Percentiles rank a stretch among this genome's conserved stretches.
Conservation (phyloP, 2,329 filamentous ascomycete species). For the Cercospora berteroae region DNA sequence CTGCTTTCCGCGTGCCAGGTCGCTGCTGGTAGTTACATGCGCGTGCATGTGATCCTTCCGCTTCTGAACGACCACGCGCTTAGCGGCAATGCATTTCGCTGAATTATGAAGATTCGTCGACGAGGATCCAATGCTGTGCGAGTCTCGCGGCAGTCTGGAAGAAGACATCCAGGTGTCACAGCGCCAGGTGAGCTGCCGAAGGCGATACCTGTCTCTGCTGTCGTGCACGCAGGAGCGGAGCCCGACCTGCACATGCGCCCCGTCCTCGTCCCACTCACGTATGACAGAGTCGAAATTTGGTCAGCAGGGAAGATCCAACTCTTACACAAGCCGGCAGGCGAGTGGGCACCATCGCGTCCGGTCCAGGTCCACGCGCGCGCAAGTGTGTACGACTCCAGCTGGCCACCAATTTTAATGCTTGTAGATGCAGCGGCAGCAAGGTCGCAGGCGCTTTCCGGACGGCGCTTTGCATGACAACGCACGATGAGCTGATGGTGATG, state of each 20-base stretch:
- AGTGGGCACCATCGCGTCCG: slow-evolving; percentile 1
- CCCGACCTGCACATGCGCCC: background rate
- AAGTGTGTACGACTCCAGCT: background rate
- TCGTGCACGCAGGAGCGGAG: slow-evolving; percentile 3
- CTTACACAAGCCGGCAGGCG: background rate
- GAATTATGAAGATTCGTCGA: background rate
- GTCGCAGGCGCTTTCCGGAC: background rate
- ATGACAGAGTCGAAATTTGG: slow-evolving; percentile 5
- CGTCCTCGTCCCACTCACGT: background rate
- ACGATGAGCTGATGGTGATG: slow-evolving; percentile 2
- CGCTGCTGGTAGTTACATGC: slow-evolving; percentile 7
- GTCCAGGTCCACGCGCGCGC: background rate
- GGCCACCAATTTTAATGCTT: background rate
- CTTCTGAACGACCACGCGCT: slow-evolving; percentile 11
- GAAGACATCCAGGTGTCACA: slow-evolving; percentile 5
- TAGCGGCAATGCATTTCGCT: background rate
- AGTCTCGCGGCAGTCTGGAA: slow-evolving; percentile 13
- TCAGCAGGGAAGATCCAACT: slow-evolving; percentile 8
- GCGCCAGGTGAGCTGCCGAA: background rate
- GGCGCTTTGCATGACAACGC: background rate
- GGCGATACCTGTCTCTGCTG: background rate
- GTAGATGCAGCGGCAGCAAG: background rate
- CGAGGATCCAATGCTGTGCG: slow-evolving; percentile 4
- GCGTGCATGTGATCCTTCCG: slow-evolving; percentile 13
- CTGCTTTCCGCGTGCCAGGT: slow-evolving; percentile 13